Evolutionary conservation across 148 eudicot genomes (phyloP).

Genomic region (Heliosperma pusillum): DNA sequence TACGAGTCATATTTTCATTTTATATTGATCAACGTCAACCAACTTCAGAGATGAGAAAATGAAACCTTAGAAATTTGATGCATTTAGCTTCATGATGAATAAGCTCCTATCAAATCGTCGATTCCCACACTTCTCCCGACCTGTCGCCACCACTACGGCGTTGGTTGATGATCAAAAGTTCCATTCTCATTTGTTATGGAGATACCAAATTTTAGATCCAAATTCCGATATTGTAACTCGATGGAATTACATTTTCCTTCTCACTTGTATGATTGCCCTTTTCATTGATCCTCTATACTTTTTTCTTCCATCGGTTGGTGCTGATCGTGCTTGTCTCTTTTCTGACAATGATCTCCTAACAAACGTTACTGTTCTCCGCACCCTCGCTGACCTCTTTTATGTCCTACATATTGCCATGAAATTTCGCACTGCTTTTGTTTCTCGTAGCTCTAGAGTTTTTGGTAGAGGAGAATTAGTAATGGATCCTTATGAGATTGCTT

Average conservation of each 20-base stretch:
- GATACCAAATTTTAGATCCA: slow-evolving; percentile 41
- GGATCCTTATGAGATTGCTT: slow-evolving; percentile 44
- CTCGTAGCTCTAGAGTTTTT: slow-evolving; percentile 41
- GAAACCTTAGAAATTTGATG: background rate
- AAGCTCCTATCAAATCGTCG: slow-evolving; percentile 30
- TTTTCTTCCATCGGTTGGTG: slow-evolving; percentile 32
- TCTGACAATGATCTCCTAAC: slow-evolving; percentile 22
- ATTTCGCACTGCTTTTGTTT: slow-evolving; percentile 39
- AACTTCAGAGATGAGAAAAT: background rate
- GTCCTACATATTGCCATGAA: slow-evolving; percentile 37
- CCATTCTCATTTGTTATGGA: slow-evolving; percentile 36
- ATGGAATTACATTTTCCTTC: slow-evolving; percentile 43
- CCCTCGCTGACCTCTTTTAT: slow-evolving; percentile 32
- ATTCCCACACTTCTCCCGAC: slow-evolving; percentile 27
- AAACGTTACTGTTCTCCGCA: slow-evolving; percentile 29
- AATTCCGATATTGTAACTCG: slow-evolving; percentile 34
- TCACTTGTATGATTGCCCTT: slow-evolving; percentile 35
- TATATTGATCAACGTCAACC: background rate
- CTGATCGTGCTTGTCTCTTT: slow-evolving; percentile 26
- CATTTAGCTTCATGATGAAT: slow-evolving; percentile 10
- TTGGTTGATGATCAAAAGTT: slow-evolving; percentile 29
- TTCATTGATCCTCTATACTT: slow-evolving; percentile 43
- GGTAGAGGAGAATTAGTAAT: slow-evolving; percentile 45
- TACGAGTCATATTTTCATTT: background rate
- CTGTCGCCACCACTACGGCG: slow-evolving; percentile 20